Evolutionary conservation across 2,329 filamentous ascomycete genomes (phyloP), one percentile per base, ranked within the genome.

Genomic region (Cladosporium oxysporum): DNA sequence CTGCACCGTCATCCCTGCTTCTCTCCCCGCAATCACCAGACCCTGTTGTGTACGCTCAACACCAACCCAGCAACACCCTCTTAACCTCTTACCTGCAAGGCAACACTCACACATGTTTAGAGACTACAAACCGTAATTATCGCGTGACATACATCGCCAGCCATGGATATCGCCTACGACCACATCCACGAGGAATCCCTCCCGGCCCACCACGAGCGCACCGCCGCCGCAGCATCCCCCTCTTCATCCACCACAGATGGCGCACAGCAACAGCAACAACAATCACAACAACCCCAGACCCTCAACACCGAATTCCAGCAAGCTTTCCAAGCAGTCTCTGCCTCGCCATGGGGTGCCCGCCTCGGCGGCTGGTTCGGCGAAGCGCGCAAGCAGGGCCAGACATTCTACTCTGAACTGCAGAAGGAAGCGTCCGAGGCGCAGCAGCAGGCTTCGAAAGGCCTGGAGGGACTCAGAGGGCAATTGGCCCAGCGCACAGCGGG

Each of bases 111-210:
- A 33, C 52, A 60, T 60, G 59, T 50, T 29, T 37, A 23, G 6
- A 14, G 8, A 35, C 23, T 29, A 41, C 18, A 2, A 47, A 11
- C 28, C 28, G n/a, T 33, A 31, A 33, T 12, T 5, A 11, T 52
- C 37, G 7, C 55, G 3, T n/a, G 3, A 26, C 10, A 26, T 12
- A 41, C 8, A 50, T 12, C 58, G 3, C 12, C 37, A 18, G 69
- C n/a, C 12, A 98, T 99, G 95, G 95, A 99, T 86, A 85, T 96
- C 75, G 93, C 93, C 53, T 99, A 98, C 85, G 95, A 99, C 76
- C 93, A 97, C 79, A 96, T 98, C 74, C 89, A 92, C 77, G 92
- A 97, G 82, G 90, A 95, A 77, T 86, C 88, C 61, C 85, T 91
- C 71, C 79, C 81, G 29, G 78, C 81, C 5, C 76, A 83, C 67